Evolutionary conservation across 1,139 yeast genomes (phyloP).

Genomic region (Candida sp.): DNA sequence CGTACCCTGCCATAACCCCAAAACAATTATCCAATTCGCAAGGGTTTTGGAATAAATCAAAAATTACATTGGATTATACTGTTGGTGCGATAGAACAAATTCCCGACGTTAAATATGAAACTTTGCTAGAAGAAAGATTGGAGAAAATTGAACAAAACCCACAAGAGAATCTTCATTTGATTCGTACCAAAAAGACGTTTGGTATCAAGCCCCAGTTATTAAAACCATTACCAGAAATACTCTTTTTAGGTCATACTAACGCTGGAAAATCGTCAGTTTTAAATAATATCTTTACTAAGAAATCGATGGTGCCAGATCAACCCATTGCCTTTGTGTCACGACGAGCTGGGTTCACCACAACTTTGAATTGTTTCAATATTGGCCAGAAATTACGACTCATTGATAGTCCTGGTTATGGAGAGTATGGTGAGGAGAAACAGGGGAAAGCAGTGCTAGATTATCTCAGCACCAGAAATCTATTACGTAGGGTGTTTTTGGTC

Average conservation of each 20-base stretch:
- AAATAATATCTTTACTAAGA: constrained; percentile 45
- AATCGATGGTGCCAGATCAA: constrained; percentile 21
- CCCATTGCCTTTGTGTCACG: constrained; percentile 54
- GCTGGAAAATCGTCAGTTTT: constrained; percentile 81
- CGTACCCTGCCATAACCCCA: constrained; percentile 7
- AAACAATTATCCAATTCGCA: constrained; percentile 13
- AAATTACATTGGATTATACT: constrained; percentile 57
- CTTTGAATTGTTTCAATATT: constrained; percentile 69
- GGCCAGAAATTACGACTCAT: constrained; percentile 62
- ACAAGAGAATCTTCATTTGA: constrained; percentile 15
- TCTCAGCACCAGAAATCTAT: constrained; percentile 46
- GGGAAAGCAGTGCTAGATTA: constrained; percentile 69
- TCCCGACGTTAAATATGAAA: constrained; percentile 52
- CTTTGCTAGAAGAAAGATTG: constrained; percentile 18
- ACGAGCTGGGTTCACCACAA: constrained; percentile 73
- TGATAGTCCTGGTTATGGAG: constrained; percentile 90
- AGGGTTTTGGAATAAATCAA: constrained; percentile 42
- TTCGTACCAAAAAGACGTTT: constrained; percentile 19
- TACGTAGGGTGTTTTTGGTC: constrained; percentile 59
- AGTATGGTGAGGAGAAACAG: constrained; percentile 55
- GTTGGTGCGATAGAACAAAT: constrained; percentile 47
- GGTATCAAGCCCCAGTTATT: constrained; percentile 29
- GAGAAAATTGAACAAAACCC: constrained; percentile 17
- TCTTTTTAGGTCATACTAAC: constrained; percentile 76
- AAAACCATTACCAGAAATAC: constrained; percentile 57